A percentile compares a stretch with the other conserved stretches of the same genome.
These are phyloP conservation scores for Suhomyces faveliae DNA, from an alignment of 805 yeast genomes.

Conservation along the genomic window DNA sequence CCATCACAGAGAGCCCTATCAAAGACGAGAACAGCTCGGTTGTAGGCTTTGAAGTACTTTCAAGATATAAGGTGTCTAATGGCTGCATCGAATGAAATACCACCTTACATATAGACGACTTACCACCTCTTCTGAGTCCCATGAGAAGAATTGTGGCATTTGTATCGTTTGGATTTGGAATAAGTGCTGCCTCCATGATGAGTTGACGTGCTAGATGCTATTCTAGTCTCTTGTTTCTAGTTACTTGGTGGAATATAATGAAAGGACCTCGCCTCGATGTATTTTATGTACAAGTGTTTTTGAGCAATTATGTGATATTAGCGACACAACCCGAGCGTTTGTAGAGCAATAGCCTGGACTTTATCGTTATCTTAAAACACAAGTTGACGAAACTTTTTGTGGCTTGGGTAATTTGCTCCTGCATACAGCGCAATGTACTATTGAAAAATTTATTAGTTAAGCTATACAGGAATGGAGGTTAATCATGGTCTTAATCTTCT, in stretches of 20 bases:
- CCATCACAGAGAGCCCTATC: slow-evolving; percentile 86
- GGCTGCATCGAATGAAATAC: slow-evolving; percentile 97
- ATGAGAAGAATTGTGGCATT: slow-evolving; percentile 81
- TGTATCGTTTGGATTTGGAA: slow-evolving; percentile 45
- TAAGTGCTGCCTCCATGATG: slow-evolving; percentile 15
- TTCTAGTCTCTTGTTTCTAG: not conserved
- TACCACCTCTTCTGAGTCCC: slow-evolving; percentile 91
- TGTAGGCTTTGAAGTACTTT: slow-evolving; percentile 86
- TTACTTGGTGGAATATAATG: not conserved
- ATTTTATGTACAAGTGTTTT: not conserved
- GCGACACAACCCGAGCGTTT: not conserved
- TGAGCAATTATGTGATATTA: not conserved
- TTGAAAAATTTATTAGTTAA: not conserved
- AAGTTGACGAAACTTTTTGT: slow-evolving; percentile 2
- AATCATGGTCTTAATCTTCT: slow-evolving; percentile 82
- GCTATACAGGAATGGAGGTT: slow-evolving; percentile 1
- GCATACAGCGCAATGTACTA: not conserved
- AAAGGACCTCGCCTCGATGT: not conserved
- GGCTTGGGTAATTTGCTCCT: not conserved
- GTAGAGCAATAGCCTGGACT: not conserved
- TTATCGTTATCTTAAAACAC: not conserved
- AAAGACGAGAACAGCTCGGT: slow-evolving; percentile 80
- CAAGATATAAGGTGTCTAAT: slow-evolving; percentile 84
- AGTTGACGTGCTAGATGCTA: not conserved
- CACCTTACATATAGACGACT: slow-evolving; percentile 92